Base-by-base conservation (phyloP, 2,329 filamentous ascomycete genomes). In the Emergomyces orientalis region DNA sequence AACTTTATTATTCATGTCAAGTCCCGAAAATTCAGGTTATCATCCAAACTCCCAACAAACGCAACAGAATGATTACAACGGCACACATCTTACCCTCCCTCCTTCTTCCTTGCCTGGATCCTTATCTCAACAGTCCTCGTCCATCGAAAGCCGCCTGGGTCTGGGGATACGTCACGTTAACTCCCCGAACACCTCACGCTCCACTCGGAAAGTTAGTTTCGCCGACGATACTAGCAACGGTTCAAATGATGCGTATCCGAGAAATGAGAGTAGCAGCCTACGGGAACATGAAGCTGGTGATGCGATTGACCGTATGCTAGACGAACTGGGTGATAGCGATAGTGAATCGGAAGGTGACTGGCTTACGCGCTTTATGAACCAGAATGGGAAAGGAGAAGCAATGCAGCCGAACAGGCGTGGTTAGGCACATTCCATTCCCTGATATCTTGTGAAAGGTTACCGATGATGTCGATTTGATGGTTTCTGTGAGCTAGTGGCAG, bases 1-100 rank as follows among this genome's bases (percentile, higher is more conserved):
- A 68, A 80, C 78, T 0, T 68, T 81, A 11, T 68, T 80, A 9
- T 80, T 80, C 68, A 80, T 81, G 79, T 79, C 78, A 49, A 81
- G 79, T 61, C 79, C 79, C 1, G 78, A 76, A 39, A 78, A 80
- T 61, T 79, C 78, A 5, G 76, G 75, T 1, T 78, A 77, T 64
- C 75, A 75, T 52, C 71, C 75, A 9, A 72, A 70, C 59, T 74
- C 75, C n/a, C 72, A 71, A 3, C 68, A 65, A 27, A 68, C 67
- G 6, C 68, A 69, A 62, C 64, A 41, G 25, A 63, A 54, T 39
- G 62, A 63, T 32, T 63, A 58, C 13, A 57, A 57, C 55, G 19
- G 59, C 19, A 51, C 57, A 27, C 51, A 67, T 64, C 63, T 63
- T 58, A 60, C 56, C 25, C 57, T 68, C 59, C 52, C 66, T 62